These are phyloP conservation scores for Omphalea diandra DNA, from an alignment of 441 rosid species.

Conservation along the genomic window DNA sequence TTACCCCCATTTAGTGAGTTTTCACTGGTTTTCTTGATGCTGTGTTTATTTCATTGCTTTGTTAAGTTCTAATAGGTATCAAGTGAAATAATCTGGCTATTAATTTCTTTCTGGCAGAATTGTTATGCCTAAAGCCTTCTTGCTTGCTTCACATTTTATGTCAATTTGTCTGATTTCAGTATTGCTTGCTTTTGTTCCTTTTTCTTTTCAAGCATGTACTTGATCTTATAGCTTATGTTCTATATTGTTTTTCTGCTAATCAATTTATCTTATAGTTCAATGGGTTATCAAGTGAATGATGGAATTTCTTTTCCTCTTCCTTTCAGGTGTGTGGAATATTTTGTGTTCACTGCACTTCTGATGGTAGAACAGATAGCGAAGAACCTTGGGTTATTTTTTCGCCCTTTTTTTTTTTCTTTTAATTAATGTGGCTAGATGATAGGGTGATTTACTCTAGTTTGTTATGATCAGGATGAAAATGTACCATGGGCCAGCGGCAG, in stretches of 20 bases:
- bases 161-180: no score
- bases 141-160: no score
- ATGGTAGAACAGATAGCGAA: constrained; percentile 50
- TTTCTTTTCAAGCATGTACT: not conserved
- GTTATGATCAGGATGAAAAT: constrained; percentile 44
- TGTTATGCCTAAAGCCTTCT: no score
- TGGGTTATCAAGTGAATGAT: constrained; percentile 17
- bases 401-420: constrained; percentile 22
- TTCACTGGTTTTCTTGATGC: not conserved
- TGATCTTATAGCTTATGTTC: not conserved
- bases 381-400: constrained; percentile 30
- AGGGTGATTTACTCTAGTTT: constrained; percentile 32
- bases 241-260: not conserved
- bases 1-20: not conserved
- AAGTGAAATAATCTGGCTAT: not conserved
- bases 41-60: not conserved
- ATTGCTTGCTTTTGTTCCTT: not conserved
- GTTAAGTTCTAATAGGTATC: not conserved
- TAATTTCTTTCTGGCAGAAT: no score
- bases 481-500: constrained; percentile 45
- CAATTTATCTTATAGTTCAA: not conserved
- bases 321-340: constrained; percentile 51
- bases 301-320: constrained; percentile 9
- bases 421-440: constrained; percentile 46
- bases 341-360: constrained; percentile 32